These are phyloP conservation scores for Microbotryum silenes-acaulis DNA, from an alignment of 1,284 basidiomycete species.

Conservation along the genomic window DNA sequence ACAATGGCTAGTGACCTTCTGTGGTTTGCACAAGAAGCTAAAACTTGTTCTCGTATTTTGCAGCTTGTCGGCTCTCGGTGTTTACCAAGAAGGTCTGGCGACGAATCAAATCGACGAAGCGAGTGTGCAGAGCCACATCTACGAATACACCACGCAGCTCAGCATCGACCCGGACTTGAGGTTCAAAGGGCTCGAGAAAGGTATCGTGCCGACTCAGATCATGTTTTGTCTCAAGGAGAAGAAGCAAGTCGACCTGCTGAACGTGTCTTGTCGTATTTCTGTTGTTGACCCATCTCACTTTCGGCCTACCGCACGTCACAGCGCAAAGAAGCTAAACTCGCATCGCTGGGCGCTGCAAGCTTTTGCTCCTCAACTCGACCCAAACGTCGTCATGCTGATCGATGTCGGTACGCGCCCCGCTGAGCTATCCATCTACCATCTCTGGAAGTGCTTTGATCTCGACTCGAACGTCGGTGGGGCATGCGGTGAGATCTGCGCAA, in stretches of 20 bases:
- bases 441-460: conserved; percentile 65
- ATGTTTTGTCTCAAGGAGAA: conserved; percentile 76
- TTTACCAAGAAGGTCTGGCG: conserved; percentile 64
- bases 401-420: conserved; percentile 93
- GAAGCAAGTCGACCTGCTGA: conserved; percentile 44
- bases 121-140: conserved; percentile 80
- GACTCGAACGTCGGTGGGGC: conserved; percentile 72
- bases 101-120: conserved; percentile 81
- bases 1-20: conserved; percentile 48
- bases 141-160: conserved; percentile 91
- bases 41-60: conserved; percentile 40
- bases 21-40: conserved; percentile 63
- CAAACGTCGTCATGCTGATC: conserved; percentile 76
- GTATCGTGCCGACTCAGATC: conserved; percentile 81
- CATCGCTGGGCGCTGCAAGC: conserved; percentile 45
- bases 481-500: conserved; percentile 87
- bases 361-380: conserved; percentile 44
- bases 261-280: background rate
- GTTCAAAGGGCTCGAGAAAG: conserved; percentile 91
- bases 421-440: conserved; percentile 79
- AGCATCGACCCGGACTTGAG: conserved; percentile 78
- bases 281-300: background rate
- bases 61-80: conserved; percentile 54
- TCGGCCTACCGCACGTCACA: background rate
- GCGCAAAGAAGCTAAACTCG: conserved; percentile 28